These are phyloP conservation scores for Arachis hypogaea DNA, from an alignment of 306 rosid genomes.

Conservation along the genomic window DNA sequence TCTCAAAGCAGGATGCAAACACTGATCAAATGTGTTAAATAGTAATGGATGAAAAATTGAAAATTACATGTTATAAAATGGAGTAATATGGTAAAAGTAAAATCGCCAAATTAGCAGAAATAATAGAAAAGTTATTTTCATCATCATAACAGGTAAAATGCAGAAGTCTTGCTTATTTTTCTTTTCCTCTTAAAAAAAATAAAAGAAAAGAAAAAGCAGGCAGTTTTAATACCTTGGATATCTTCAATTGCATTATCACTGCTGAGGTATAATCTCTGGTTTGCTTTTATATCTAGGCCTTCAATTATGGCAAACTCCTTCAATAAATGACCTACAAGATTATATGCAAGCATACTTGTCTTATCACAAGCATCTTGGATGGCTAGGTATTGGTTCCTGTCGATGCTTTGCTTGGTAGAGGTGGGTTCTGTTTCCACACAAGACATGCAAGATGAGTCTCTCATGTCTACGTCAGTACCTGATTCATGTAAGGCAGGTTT, in stretches of 20 bases:
- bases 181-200: no score
- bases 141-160: conserved; percentile 17
- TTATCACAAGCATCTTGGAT: conserved; percentile 77
- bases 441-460: conserved; percentile 27
- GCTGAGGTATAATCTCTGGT: conserved; percentile 46
- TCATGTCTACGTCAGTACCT: conserved; percentile 28
- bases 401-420: conserved; percentile 15
- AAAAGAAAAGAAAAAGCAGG: neutral
- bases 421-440: conserved; percentile 31
- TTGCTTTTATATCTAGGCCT: conserved; percentile 49
- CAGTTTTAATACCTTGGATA: conserved; percentile 54
- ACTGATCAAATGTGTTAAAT: conserved; percentile 8
- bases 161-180: neutral
- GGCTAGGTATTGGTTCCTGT: conserved; percentile 64
- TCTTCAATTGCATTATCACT: conserved; percentile 46
- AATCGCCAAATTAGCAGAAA: neutral
- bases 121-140: neutral
- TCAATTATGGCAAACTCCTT: conserved; percentile 54
- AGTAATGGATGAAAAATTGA: neutral
- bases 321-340: conserved; percentile 65
- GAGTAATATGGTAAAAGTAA: neutral
- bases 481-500: conserved; percentile 24
- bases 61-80: conserved; percentile 2
- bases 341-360: conserved; percentile 71
- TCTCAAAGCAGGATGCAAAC: neutral